A percentile compares a stretch with the other conserved stretches of the same genome.
Conservation (phyloP, 2,329 filamentous ascomycete species). For the Tolypocladium ovalisporum region DNA sequence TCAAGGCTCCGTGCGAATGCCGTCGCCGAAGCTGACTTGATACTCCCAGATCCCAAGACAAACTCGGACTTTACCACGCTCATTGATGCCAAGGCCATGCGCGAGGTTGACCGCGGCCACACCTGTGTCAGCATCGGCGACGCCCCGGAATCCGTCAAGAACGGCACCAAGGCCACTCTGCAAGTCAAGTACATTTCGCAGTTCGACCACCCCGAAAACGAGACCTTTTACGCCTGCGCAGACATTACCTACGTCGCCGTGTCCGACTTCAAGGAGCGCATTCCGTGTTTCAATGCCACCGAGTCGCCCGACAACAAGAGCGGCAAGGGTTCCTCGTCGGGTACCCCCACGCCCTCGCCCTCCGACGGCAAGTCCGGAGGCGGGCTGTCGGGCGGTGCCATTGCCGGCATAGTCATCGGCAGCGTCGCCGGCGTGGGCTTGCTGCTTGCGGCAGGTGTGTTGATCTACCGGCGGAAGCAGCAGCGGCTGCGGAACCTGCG, state of each 20-base stretch:
- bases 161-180: slow-evolving; percentile 35
- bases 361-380: slow-evolving; percentile 11
- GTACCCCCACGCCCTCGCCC: slow-evolving; percentile 10
- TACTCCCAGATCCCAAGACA: slow-evolving; percentile 22
- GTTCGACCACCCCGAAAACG: slow-evolving; percentile 28
- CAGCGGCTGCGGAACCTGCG: slow-evolving; percentile 10
- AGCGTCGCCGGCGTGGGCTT: slow-evolving; percentile 51
- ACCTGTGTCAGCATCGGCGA: slow-evolving; percentile 30
- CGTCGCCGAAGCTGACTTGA: neutral
- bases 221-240: slow-evolving; percentile 38
- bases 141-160: slow-evolving; percentile 19
- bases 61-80: slow-evolving; percentile 29
- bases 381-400: slow-evolving; percentile 53
- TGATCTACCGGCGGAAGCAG: slow-evolving; percentile 33
- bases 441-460: slow-evolving; percentile 47
- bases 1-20: no score
- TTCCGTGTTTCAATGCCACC: slow-evolving; percentile 35
- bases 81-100: slow-evolving; percentile 21
- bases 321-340: slow-evolving; percentile 3
- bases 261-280: slow-evolving; percentile 17
- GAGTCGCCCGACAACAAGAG: slow-evolving; percentile 8
- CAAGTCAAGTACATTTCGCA: slow-evolving; percentile 36
- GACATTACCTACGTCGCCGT: slow-evolving; percentile 32
- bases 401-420: slow-evolving; percentile 67
- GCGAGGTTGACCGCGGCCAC: slow-evolving; percentile 31